These are phyloP conservation scores for Azolla pinnata DNA, from an alignment of 75 land plant species.

Conservation along the genomic window DNA sequence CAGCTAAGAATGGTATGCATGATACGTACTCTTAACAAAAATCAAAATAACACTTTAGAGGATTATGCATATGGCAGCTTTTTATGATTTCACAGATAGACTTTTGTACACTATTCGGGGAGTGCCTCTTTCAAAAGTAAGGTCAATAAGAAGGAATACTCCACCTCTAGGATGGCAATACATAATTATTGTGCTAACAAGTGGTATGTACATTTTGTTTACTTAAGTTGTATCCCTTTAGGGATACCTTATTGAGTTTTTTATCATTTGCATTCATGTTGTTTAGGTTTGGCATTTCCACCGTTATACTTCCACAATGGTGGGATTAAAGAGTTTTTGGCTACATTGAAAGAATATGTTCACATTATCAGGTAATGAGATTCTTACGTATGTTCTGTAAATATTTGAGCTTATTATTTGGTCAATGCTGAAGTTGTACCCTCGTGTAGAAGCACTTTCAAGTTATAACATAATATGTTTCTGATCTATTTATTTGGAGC, in stretches of 20 bases:
- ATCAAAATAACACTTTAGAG: not conserved
- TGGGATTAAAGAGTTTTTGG: conserved; percentile 79
- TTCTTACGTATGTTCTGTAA: too few relatives aligned
- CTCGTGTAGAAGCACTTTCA: too few relatives aligned
- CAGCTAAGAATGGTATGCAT: conserved; percentile 3
- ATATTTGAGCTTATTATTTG: too few relatives aligned
- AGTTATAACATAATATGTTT: too few relatives aligned
- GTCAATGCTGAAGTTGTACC: too few relatives aligned
- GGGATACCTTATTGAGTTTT: not conserved
- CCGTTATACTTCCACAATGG: conserved; percentile 94
- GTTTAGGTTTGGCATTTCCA: conserved; percentile 79
- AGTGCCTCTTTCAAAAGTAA: conserved; percentile 61
- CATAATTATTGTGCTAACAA: conserved; percentile 71
- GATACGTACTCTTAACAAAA: not conserved
- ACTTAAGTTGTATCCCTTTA: too few relatives aligned
- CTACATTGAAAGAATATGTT: conserved; percentile 64
- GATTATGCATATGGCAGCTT: not conserved
- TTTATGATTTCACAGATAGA: conserved; percentile 43
- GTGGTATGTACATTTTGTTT: conserved; percentile 37
- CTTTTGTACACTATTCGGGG: conserved; percentile 78
- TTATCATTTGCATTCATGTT: not conserved
- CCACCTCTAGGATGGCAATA: conserved; percentile 94
- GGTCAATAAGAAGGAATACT: conserved; percentile 81
- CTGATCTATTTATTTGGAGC: too few relatives aligned
- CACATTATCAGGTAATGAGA: conserved; percentile 56